Conservation (phyloP, 257 asterid genomes). For the Lavandula angustifolia region DNA sequence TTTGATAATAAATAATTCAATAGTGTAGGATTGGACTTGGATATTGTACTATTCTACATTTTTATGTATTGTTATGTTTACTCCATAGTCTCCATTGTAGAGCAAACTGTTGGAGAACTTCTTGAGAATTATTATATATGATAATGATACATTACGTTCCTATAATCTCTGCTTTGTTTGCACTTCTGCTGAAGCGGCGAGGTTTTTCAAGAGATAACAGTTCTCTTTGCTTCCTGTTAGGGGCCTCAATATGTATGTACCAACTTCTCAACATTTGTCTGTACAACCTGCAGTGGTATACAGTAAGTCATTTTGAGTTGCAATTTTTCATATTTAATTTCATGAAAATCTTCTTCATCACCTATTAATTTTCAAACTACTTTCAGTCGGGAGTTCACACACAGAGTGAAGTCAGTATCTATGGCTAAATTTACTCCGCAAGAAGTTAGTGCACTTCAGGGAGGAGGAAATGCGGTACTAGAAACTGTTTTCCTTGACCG, state of each 20-base stretch:
- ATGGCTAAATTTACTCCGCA: conserved; percentile 96
- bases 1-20: too few species aligned
- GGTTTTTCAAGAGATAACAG: conserved; percentile 19
- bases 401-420: conserved; percentile 91
- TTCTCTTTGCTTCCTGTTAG: conserved; percentile 48
- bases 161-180: conserved; percentile 4
- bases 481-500: conserved; percentile 25
- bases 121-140: too few species aligned
- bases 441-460: conserved; percentile 99
- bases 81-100: too few species aligned
- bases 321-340: conserved; percentile 17
- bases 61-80: too few species aligned
- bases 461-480: conserved; percentile 94
- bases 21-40: too few species aligned
- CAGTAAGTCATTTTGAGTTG: conserved; percentile 63
- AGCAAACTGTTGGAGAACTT: too few species aligned
- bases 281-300: conserved; percentile 94
- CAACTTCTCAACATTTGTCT: conserved; percentile 88
- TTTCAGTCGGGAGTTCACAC: conserved; percentile 97
- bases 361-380: conserved; percentile 33
- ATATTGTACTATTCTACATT: too few species aligned
- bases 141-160: background rate
- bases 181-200: conserved; percentile 18
- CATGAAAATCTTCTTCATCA: conserved; percentile 20
- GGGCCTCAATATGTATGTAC: conserved; percentile 96